phyloP scores from a whole-genome alignment of 805 yeast genomes.

The Wickerhamomyces hampshirensis region DNA sequence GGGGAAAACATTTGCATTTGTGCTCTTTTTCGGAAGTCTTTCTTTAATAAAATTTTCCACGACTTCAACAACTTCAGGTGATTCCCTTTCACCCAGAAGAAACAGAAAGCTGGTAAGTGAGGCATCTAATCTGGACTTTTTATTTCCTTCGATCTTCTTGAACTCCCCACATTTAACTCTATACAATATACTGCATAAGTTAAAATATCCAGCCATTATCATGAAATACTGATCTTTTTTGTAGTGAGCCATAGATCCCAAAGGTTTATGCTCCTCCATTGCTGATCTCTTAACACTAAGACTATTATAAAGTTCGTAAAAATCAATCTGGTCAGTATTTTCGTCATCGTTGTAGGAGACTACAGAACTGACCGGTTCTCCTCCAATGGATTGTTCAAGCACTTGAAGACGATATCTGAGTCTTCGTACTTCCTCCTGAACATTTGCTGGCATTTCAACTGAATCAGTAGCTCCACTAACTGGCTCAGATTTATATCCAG shows the following conservation, averaged over 20 bases:
- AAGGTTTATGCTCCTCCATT: slow-evolving; percentile 24
- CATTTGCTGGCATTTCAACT: neutral
- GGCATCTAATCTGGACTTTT: slow-evolving; percentile 21
- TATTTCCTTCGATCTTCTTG: slow-evolving; percentile 7
- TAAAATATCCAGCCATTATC: slow-evolving; percentile 20
- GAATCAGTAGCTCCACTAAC: neutral
- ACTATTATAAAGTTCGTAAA: slow-evolving; percentile 17
- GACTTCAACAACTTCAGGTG: slow-evolving; percentile 17
- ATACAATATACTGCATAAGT: slow-evolving; percentile 15
- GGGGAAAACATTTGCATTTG: slow-evolving; percentile 8
- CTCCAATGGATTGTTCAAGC: slow-evolving; percentile 6
- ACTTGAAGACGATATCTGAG: slow-evolving; percentile 5
- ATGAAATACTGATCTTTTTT: slow-evolving; percentile 20
- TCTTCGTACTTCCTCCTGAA: slow-evolving; percentile 11
- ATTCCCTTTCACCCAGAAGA: slow-evolving; percentile 20
- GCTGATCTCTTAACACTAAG: slow-evolving; percentile 22
- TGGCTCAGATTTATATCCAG: neutral
- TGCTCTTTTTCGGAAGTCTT: slow-evolving; percentile 11
- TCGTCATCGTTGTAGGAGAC: slow-evolving; percentile 6
- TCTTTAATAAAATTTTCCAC: slow-evolving; percentile 17
- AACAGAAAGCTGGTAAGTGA: slow-evolving; percentile 16
- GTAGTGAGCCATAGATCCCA: slow-evolving; percentile 15
- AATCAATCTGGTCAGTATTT: slow-evolving; percentile 15
- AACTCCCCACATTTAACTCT: slow-evolving; percentile 11
- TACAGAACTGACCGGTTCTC: neutral